Evolutionary conservation across 106 monocot genomes (phyloP), one percentile per base, ranked within the genome.

Genomic region (Chionographis japonica): DNA sequence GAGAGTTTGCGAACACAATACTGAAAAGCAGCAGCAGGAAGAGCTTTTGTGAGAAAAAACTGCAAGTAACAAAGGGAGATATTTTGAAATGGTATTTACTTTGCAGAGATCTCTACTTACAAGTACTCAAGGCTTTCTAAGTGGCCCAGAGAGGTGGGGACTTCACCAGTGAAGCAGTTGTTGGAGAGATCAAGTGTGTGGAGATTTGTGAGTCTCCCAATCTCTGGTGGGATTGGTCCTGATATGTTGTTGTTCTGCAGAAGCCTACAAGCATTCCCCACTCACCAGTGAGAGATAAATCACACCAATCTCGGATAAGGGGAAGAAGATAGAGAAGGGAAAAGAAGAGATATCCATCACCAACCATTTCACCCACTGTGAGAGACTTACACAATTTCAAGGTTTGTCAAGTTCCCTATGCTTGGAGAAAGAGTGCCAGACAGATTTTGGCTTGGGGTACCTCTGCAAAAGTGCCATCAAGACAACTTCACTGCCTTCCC

Each of bases 191-290:
- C 84, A 38, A 84, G 76, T 6, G 80, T 84, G 8, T 52, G 76
- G 20, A 84, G 80, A 58, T 70, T 65, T 43, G 80, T 39, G 12
- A 84, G 77, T 65, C 49, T 84, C 60, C 73, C 80, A 20, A 84
- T 69, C 49, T 84, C 84, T 18, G 37, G 12, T 8, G 84, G 84
- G 18, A 84, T 65, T 70, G 50, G 60, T 3, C 84, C 84, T 46
- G 84, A 62, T 59, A 84, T 80, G 65, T 79, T 77, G 54, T 84
- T 84, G 74, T 71, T 80, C 77, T 79, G 83, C 66, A 87, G 56
- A 7, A 88, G 75, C 40, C 92, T 93, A 70, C 60, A 64, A 55
- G 38, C 13, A 12, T 27, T 27, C 27, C 27, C 27, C 27, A 27
- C 27, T 27, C 27, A 27, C 46, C 46, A 46, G 46, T 46, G 46